phyloP scores from a whole-genome alignment of 75 land plant genomes.

The Pseudotsuga menziesii region DNA sequence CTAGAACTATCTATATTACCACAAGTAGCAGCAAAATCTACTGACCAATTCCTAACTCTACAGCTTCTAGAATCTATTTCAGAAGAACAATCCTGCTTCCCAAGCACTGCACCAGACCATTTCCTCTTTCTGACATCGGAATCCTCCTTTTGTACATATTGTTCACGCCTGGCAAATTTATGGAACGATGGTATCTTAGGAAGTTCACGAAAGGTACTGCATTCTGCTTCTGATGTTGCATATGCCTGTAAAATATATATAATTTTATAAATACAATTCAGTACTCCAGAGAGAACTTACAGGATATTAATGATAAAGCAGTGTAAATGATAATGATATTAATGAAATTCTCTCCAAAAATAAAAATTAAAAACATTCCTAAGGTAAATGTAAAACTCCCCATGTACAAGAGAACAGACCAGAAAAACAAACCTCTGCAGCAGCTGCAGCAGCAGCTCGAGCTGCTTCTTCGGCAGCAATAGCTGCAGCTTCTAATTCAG shows the following conservation, averaged over 20 bases:
- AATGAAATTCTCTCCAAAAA: background rate
- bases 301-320: background rate
- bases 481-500: slow-evolving; percentile 77
- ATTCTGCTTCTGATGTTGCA: slow-evolving; percentile 69
- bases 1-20: slow-evolving; percentile 46
- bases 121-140: slow-evolving; percentile 35
- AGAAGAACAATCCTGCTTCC: slow-evolving; percentile 64
- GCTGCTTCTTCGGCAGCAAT: slow-evolving; percentile 88
- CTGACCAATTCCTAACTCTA: slow-evolving; percentile 76
- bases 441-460: slow-evolving; percentile 82
- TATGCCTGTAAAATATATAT: slow-evolving; percentile 55
- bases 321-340: too few relatives aligned
- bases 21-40: slow-evolving; percentile 71
- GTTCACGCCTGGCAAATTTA: slow-evolving; percentile 91
- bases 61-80: slow-evolving; percentile 81
- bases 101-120: slow-evolving; percentile 44
- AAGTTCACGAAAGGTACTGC: slow-evolving; percentile 43
- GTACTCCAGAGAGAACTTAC: background rate
- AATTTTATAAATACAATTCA: background rate
- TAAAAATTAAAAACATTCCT: background rate
- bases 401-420: background rate
- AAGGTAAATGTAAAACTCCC: background rate
- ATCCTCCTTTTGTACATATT: slow-evolving; percentile 60
- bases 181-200: slow-evolving; percentile 97
- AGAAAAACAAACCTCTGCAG: slow-evolving; percentile 70